Evolutionary conservation across 2,329 filamentous ascomycete species (phyloP).

Genomic region (Colletotrichum viniferum): DNA sequence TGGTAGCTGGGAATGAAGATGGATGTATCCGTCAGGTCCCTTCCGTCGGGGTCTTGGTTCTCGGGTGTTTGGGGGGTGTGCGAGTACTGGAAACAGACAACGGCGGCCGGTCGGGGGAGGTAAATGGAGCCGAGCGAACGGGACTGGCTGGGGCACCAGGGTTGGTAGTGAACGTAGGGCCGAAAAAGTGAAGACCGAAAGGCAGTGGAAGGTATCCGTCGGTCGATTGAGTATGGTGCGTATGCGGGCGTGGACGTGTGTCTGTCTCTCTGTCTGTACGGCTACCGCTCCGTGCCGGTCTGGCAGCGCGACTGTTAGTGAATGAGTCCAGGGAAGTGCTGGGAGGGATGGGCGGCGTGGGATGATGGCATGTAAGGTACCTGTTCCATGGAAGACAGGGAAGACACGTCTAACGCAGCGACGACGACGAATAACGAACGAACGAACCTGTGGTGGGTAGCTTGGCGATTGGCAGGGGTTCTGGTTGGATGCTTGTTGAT

Average conservation of each 20-base stretch:
- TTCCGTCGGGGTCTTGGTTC: background rate
- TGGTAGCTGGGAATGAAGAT: background rate
- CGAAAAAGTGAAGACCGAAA: conserved; percentile 21
- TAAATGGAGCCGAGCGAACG: conserved; percentile 21
- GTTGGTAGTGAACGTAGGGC: background rate
- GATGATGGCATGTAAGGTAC: background rate
- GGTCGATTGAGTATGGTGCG: background rate
- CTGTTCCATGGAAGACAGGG: background rate
- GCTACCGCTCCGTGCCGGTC: conserved; percentile 4
- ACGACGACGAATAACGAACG: background rate
- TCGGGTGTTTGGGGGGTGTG: background rate
- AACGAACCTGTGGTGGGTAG: background rate
- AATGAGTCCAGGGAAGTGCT: background rate
- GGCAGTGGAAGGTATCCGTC: background rate
- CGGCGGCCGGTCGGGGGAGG: background rate
- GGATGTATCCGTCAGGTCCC: background rate
- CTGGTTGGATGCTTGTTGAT: background rate
- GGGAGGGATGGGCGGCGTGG: background rate
- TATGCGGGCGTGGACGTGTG: background rate
- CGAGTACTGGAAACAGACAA: background rate
- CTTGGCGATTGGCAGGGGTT: conserved; percentile 2
- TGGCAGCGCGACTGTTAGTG: background rate
- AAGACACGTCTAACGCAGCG: background rate
- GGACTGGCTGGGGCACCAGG: background rate
- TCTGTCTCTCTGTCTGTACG: background rate